Evolutionary conservation across 73 alveolate genomes (phyloP).

Genomic region (Paramecium biaurelia): DNA sequence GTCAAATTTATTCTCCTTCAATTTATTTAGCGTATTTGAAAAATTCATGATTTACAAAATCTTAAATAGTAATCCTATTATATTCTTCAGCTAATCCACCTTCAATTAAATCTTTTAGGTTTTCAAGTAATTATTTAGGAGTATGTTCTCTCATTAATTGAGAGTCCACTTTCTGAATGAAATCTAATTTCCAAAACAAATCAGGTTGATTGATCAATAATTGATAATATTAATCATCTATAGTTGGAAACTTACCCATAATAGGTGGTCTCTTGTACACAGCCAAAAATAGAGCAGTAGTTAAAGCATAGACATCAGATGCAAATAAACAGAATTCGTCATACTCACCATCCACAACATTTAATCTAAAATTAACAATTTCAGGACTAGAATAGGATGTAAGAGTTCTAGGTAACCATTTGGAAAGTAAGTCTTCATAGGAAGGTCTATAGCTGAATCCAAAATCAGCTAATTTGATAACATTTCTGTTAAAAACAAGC

Average conservation of each 20-base stretch:
- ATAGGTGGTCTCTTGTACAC: conserved; percentile 22
- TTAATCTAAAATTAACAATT: background rate
- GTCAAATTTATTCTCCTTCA: background rate
- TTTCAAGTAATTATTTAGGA: background rate
- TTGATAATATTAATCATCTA: background rate
- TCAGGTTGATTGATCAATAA: conserved; percentile 26
- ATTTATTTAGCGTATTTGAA: background rate
- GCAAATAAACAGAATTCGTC: conserved; percentile 27
- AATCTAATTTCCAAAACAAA: conserved; percentile 6
- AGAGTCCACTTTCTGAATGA: background rate
- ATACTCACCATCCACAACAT: background rate
- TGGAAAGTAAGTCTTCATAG: background rate
- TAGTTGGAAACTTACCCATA: background rate
- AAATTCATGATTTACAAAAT: conserved; percentile 31
- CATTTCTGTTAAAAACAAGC: background rate
- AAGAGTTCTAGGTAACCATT: conserved; percentile 46
- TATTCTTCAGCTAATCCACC: conserved; percentile 34
- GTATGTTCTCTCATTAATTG: background rate
- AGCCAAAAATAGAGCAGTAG: background rate
- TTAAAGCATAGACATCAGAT: conserved; percentile 16
- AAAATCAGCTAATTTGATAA: conserved; percentile 30
- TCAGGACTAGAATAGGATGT: conserved; percentile 26
- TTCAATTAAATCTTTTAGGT: background rate
- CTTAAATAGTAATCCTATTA: background rate
- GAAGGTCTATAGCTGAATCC: conserved; percentile 31